Conservation (phyloP, 345 rosid species). For the Microthlaspi erraticum region DNA sequence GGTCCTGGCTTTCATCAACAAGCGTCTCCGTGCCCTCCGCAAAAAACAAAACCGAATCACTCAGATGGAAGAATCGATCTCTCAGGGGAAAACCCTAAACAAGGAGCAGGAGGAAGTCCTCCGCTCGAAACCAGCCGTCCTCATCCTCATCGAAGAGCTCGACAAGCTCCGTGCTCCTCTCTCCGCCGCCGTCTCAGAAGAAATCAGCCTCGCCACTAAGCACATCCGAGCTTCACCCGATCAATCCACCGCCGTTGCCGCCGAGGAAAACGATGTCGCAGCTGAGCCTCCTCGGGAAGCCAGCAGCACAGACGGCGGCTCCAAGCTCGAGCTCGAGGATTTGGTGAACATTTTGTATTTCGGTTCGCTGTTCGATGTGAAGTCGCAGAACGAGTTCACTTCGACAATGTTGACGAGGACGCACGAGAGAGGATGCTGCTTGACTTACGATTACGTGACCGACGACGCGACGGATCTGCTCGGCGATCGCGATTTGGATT, state of each 20-base stretch:
- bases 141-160: slow-evolving; percentile 77
- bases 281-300: slow-evolving; percentile 26
- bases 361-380: slow-evolving; percentile 81
- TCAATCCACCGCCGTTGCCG: slow-evolving; percentile 20
- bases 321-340: slow-evolving; percentile 59
- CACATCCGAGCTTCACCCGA: slow-evolving; percentile 19
- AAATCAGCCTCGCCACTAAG: slow-evolving; percentile 56
- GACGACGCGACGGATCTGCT: slow-evolving; percentile 94
- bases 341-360: slow-evolving; percentile 80
- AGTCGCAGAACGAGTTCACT: slow-evolving; percentile 75
- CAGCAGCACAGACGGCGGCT: slow-evolving; percentile 12
- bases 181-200: slow-evolving; percentile 70
- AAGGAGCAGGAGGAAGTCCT: slow-evolving; percentile 89
- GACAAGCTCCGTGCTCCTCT: slow-evolving; percentile 84
- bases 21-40: slow-evolving; percentile 90
- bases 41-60: slow-evolving; percentile 80
- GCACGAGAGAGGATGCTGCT: slow-evolving; percentile 88
- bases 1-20: slow-evolving; percentile 76
- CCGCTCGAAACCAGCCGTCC: slow-evolving; percentile 74
- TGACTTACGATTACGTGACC: slow-evolving; percentile 87
- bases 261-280: slow-evolving; percentile 2
- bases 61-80: slow-evolving; percentile 80
- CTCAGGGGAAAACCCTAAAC: slow-evolving; percentile 82
- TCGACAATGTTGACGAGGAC: slow-evolving; percentile 81
- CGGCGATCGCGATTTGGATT: slow-evolving; percentile 80